These are phyloP conservation scores for Pistacia vera DNA, from an alignment of 345 rosid species.

Conservation along the genomic window DNA sequence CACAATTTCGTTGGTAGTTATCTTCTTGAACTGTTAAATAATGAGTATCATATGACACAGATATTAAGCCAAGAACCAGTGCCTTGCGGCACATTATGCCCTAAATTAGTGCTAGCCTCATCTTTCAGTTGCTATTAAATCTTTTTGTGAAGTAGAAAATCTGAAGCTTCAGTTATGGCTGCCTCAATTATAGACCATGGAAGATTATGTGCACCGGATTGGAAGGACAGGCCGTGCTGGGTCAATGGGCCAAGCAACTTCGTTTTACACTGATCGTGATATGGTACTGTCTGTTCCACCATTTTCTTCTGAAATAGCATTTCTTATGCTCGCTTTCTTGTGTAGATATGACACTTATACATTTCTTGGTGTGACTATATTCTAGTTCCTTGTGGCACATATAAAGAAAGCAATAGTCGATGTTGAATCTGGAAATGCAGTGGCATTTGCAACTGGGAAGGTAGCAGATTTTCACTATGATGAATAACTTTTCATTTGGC, in stretches of 20 bases:
- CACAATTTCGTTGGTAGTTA: not conserved
- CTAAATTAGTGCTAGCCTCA: slow-evolving; percentile 15
- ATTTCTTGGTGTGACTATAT: not conserved
- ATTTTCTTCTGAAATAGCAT: not conserved
- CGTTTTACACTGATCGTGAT: slow-evolving; percentile 42
- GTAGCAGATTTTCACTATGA: slow-evolving; percentile 13
- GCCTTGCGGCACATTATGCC: not conserved
- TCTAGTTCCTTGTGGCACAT: slow-evolving; percentile 36
- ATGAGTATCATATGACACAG: slow-evolving; percentile 3
- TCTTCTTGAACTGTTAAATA: not conserved
- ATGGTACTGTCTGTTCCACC: slow-evolving; percentile 24
- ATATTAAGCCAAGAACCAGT: not conserved
- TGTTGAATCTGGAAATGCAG: slow-evolving; percentile 35
- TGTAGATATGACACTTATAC: not conserved
- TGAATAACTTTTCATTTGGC: not conserved
- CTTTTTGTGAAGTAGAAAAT: slow-evolving; percentile 30
- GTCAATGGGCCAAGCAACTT: slow-evolving; percentile 43
- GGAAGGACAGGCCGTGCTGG: slow-evolving; percentile 54
- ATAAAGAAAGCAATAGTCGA: slow-evolving; percentile 42
- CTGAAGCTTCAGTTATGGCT: slow-evolving; percentile 39
- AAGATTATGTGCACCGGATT: slow-evolving; percentile 44
- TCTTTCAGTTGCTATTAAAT: slow-evolving; percentile 21
- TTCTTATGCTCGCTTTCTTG: not conserved
- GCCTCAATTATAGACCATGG: slow-evolving; percentile 39
- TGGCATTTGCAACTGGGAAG: slow-evolving; percentile 46